Percentiles rank a stretch among this genome's conserved stretches.
Evolutionary conservation across 2,329 filamentous ascomycete genomes (phyloP).

Genomic region (Claviceps sp.): DNA sequence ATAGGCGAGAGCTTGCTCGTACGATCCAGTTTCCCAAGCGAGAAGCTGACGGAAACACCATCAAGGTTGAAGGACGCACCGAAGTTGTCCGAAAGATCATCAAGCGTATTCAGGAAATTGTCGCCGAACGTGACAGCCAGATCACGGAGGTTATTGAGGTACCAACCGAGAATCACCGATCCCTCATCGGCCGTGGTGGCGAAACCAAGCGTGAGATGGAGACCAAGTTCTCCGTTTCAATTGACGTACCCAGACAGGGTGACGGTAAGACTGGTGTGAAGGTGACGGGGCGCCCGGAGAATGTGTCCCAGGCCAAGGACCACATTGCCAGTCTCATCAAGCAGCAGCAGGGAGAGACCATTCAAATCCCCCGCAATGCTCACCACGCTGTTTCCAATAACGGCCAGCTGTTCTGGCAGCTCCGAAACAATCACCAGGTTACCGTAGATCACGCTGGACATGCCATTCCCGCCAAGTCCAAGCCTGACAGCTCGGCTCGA

Average conservation of each 20-base stretch:
- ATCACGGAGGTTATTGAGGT: slow-evolving; percentile 68
- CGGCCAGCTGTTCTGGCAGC: slow-evolving; percentile 82
- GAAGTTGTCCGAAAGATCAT: slow-evolving; percentile 83
- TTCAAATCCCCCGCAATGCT: slow-evolving; percentile 68
- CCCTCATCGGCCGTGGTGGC: slow-evolving; percentile 83
- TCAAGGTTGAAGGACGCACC: slow-evolving; percentile 76
- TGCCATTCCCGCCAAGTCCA: slow-evolving; percentile 59
- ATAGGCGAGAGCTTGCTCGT: slow-evolving; percentile 69
- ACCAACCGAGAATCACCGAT: slow-evolving; percentile 76
- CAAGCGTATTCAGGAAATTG: slow-evolving; percentile 66
- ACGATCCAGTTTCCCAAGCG: slow-evolving; percentile 91
- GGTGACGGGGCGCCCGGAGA: slow-evolving; percentile 62
- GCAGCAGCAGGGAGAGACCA: slow-evolving; percentile 74
- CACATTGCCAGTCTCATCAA: slow-evolving; percentile 71
- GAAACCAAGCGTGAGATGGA: slow-evolving; percentile 78
- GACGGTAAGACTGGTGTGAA: slow-evolving; percentile 75
- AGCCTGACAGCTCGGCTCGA: slow-evolving; percentile 42
- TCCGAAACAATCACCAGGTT: slow-evolving; percentile 75
- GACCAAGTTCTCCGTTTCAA: slow-evolving; percentile 67
- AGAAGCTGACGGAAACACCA: slow-evolving; percentile 66
- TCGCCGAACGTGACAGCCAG: slow-evolving; percentile 72
- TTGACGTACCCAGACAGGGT: slow-evolving; percentile 87
- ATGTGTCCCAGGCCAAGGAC: slow-evolving; percentile 75
- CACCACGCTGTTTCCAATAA: slow-evolving; percentile 82
- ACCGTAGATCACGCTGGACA: slow-evolving; percentile 85